These are phyloP conservation scores for Microsporum canis DNA, from an alignment of 2,329 filamentous ascomycete genomes.

Conservation along the genomic window DNA sequence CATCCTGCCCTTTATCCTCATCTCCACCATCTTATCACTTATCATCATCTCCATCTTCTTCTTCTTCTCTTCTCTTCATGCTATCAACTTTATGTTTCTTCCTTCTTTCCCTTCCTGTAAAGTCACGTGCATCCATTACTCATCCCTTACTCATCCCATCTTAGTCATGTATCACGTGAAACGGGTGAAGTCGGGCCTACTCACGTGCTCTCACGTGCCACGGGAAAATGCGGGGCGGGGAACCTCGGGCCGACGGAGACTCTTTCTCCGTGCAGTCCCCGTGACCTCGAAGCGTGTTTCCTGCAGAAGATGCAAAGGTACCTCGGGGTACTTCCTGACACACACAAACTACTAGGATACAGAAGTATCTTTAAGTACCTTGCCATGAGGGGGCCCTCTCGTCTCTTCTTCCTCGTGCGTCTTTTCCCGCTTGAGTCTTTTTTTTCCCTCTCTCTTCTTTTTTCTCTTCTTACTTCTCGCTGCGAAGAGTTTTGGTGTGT, in stretches of 20 bases:
- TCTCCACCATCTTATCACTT: background rate
- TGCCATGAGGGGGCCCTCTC: background rate
- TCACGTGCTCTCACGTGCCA: background rate
- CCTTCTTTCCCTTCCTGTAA: background rate
- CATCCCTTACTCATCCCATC: background rate
- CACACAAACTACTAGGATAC: background rate
- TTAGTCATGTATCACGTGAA: background rate
- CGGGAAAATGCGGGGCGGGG: background rate
- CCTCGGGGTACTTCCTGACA: background rate
- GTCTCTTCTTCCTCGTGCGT: background rate
- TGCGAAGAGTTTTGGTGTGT: background rate
- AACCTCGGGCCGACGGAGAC: conserved; percentile 1
- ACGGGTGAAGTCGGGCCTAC: background rate
- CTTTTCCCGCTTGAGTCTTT: background rate
- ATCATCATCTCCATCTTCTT: background rate
- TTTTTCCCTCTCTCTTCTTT: background rate
- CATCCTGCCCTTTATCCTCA: background rate
- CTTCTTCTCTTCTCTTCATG: background rate
- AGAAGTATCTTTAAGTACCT: background rate
- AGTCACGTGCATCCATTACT: background rate
- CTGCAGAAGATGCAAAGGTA: background rate
- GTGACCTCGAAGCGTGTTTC: background rate
- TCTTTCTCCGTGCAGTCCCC: background rate
- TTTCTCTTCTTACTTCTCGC: background rate
- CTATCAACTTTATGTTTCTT: background rate